Evolutionary conservation across 768 basidiomycete genomes (phyloP), one percentile per base, ranked within the genome.

Genomic region (Lepiota venenata): DNA sequence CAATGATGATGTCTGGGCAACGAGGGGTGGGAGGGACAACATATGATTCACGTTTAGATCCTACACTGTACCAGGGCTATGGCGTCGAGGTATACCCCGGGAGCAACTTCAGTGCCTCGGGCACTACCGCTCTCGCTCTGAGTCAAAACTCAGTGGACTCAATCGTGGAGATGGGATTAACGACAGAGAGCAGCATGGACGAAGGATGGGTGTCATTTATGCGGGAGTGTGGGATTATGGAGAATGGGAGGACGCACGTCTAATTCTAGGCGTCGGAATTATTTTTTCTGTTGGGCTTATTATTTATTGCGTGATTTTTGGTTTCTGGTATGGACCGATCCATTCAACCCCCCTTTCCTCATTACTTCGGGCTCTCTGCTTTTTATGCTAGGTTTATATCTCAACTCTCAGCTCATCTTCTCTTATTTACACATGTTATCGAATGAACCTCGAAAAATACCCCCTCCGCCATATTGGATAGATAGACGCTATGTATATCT

Each of bases 151-250:
- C 65, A 21, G 69, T 67, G n/a, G 66, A 70, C 12, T 40, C 46
- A 4, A 47, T 55, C 39, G 66, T 77, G 5, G 77, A 78, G 54
- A 62, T 79, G 49, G 78, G 77, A 16, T 57, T 79, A 37, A 70
- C 74, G 47, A 71, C 70, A 32, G 75, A 77, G 55, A 73, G 73
- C 39, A 71, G 71, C 21, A 73, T 77, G 66, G 76, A 80, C 57
- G 72, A 74, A 4, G 73, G 72, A 6, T 80, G 79, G 79, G 54
- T 78, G 38, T 71, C 74, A 8, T 79, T 79, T 57, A 77, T 79
- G 66, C 70, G 70, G 35, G 75, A 79, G 59, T 77, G 74, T 62
- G 79, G 79, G 6, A 77, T 80, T 47, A 73, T 76, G 69, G 74
- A 74, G 41, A 60, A 55, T 25, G 60, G 59, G 3, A 52, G 50